Evolutionary conservation across 2,329 filamentous ascomycete genomes (phyloP), one percentile per base, ranked within the genome.

Genomic region (Penicillium concentricum): DNA sequence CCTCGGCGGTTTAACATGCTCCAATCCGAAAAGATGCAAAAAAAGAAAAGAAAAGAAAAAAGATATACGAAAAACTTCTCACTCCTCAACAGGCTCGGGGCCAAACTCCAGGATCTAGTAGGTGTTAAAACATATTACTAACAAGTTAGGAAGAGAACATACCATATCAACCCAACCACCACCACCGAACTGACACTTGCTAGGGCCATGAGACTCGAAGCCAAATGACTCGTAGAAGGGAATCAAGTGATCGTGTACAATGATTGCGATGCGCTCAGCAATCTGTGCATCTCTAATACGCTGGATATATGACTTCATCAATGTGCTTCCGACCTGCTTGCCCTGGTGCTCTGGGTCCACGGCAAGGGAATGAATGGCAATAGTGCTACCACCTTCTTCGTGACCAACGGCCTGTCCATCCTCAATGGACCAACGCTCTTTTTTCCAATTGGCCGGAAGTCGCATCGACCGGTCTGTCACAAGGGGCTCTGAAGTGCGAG

Each of bases 151-250:
- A 43, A 22, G 4, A 15, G 24, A 8, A 57, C 80, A 72, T 72
- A 92, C 89, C 90, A 96, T 86, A 71, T 94, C 87, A 64, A 85
- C 81, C 91, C 92, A 96, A 18, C 85, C 87, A 32, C 91, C 90
- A 37, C 91, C 91, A 20, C 87, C 89, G 75, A 91, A 92, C 56
- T 83, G 79, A 49, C 85, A 87, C 58, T 83, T 77, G 72, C 91
- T 94, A 48, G 81, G 77, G 0, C 92, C 91, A 30, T 81, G 74
- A 64, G 87, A 84, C 63, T 78, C 78, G 71, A 94, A 96, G 0
- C 91, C 86, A 63, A 91, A 82, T n/a, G 82, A 82, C 70, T 87
- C 82, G 71, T 96, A 97, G 72, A 89, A 96, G 1, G 78, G 78
- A 26, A 93, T 79, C 37, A 93, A 79, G 55, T 87, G 82, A 58